Percentiles rank a stretch among this genome's conserved stretches.
phyloP scores from a whole-genome alignment of 2,329 filamentous ascomycete genomes.

The Trichoderma asperellum region DNA sequence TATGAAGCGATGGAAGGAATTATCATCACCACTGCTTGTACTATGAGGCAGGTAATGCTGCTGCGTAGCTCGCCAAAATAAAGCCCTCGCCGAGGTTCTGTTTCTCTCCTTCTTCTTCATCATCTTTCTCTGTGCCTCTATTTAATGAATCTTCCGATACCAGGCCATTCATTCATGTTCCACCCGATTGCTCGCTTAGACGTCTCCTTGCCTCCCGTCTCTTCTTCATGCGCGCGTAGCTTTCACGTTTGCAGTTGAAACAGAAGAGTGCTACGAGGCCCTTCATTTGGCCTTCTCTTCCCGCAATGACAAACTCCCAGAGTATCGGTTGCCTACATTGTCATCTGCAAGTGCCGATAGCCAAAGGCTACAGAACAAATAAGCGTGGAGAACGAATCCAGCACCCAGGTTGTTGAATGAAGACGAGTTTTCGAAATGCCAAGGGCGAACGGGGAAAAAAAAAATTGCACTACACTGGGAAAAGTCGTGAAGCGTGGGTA shows the following conservation, averaged over 20 bases:
- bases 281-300: neutral
- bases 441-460: neutral
- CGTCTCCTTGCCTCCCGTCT: neutral
- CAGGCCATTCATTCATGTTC: neutral
- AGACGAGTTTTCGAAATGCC: neutral
- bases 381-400: neutral
- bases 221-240: neutral
- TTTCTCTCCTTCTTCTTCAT: neutral
- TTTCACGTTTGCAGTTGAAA: neutral
- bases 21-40: neutral
- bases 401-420: neutral
- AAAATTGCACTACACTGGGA: neutral
- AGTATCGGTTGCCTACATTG: neutral
- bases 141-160: neutral
- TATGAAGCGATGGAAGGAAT: neutral
- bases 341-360: neutral
- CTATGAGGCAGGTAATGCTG: neutral
- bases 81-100: neutral
- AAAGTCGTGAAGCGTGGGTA: neutral
- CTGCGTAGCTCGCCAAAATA: neutral
- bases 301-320: neutral
- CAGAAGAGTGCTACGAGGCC: neutral
- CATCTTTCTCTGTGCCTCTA: neutral
- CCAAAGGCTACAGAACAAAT: neutral
- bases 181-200: neutral